Conservation (phyloP, 169 alveolate genomes). For the Eimeria tenella region DNA sequence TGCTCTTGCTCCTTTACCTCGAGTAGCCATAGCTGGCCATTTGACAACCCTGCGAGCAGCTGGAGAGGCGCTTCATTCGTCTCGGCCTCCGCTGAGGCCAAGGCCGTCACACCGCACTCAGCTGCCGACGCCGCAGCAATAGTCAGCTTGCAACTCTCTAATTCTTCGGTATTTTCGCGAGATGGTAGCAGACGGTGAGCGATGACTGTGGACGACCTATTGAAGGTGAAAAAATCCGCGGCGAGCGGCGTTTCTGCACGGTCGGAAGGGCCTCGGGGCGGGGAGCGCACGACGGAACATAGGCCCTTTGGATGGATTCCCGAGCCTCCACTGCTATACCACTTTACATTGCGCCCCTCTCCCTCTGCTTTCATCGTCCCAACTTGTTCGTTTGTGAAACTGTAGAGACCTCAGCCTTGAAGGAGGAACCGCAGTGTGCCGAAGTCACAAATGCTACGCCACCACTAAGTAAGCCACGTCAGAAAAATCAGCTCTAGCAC, state of each 20-base stretch:
- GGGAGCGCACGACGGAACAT: slow-evolving; percentile 47
- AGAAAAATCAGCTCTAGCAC: no score
- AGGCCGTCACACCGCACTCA: slow-evolving; percentile 52
- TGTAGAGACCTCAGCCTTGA: no score
- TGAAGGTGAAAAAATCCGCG: slow-evolving; percentile 40
- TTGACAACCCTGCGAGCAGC: slow-evolving; percentile 54
- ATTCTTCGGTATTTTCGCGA: background rate
- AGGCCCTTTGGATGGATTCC: slow-evolving; percentile 13
- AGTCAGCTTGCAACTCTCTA: slow-evolving; percentile 49
- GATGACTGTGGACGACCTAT: slow-evolving; percentile 27
- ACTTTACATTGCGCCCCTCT: background rate
- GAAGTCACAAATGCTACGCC: no score
- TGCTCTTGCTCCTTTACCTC: slow-evolving; percentile 52
- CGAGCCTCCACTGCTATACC: background rate
- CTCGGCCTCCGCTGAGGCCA: slow-evolving; percentile 66
- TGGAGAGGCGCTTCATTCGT: slow-evolving; percentile 32
- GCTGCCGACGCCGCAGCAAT: slow-evolving; percentile 65
- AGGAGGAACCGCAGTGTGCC: no score
- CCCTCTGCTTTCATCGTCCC: slow-evolving; percentile 9
- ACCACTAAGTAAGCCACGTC: no score
- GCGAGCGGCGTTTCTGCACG: background rate
- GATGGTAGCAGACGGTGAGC: slow-evolving; percentile 38
- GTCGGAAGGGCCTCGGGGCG: background rate
- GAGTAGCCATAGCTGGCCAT: slow-evolving; percentile 57
- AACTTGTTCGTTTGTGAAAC: no score